Percentiles rank a stretch among this genome's conserved stretches.
These are phyloP conservation scores for Fusarium albosuccineum DNA, from an alignment of 2,329 filamentous ascomycete species.

Conservation along the genomic window DNA sequence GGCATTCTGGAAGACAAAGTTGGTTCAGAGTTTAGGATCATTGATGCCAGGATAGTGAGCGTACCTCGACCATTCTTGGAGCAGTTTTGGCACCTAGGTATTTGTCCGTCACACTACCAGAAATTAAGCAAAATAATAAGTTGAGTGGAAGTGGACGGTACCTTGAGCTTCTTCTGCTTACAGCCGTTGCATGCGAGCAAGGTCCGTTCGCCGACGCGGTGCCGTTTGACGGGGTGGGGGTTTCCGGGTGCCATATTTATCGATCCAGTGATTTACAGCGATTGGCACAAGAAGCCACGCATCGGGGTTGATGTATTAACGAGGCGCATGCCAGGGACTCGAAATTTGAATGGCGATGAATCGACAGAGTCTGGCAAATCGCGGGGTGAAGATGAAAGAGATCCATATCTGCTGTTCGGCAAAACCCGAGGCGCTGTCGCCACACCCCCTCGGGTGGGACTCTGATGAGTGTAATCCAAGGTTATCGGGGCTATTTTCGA, in stretches of 20 bases:
- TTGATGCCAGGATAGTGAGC: neutral
- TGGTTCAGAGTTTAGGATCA: neutral
- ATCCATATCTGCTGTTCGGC: too few relatives aligned
- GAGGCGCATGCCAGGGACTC: neutral
- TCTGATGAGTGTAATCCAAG: too few relatives aligned
- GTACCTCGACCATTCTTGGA: conserved; percentile 21
- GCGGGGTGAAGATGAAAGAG: too few relatives aligned
- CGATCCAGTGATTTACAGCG: neutral
- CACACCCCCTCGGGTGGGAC: too few relatives aligned
- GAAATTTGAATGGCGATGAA: neutral
- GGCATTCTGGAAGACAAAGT: conserved; percentile 17
- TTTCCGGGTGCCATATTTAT: conserved; percentile 9
- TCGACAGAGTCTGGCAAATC: too few relatives aligned
- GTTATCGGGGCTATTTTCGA: too few relatives aligned
- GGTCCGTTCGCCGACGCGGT: conserved; percentile 29
- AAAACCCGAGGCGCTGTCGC: too few relatives aligned
- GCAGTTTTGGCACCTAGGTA: conserved; percentile 30
- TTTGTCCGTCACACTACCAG: conserved; percentile 25
- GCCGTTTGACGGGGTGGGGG: conserved; percentile 20
- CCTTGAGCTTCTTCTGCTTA: conserved; percentile 37
- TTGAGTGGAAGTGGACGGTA: neutral
- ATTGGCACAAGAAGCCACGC: neutral
- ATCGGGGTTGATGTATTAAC: neutral
- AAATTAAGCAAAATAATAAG: neutral
- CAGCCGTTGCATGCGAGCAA: conserved; percentile 32